Evolutionary conservation across 129 eudicot genomes (phyloP).

Genomic region (Erigeron canadensis): DNA sequence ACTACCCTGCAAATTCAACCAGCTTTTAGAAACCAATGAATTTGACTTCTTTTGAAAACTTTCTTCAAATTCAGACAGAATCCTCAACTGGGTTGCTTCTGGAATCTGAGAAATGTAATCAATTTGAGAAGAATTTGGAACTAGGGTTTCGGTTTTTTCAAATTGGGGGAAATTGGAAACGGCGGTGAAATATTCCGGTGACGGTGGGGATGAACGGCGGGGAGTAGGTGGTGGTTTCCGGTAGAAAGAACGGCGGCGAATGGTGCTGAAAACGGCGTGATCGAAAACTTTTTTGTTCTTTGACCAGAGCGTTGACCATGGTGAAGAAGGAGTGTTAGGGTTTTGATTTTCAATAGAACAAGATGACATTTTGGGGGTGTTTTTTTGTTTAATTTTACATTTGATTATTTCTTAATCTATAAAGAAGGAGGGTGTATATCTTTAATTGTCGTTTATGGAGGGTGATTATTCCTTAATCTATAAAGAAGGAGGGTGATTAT

Average conservation of each 20-base stretch:
- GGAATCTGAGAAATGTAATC: conserved; percentile 57
- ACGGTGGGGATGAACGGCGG: conserved; percentile 21
- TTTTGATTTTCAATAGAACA: conserved; percentile 41
- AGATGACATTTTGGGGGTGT: conserved; percentile 35
- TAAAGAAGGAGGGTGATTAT: too few species aligned
- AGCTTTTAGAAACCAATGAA: conserved; percentile 61
- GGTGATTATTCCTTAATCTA: too few species aligned
- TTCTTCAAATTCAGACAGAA: conserved; percentile 46
- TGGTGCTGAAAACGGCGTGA: conserved; percentile 43
- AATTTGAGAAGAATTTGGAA: conserved; percentile 24
- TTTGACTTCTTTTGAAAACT: conserved; percentile 39
- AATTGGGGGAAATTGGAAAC: conserved; percentile 16
- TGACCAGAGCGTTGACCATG: conserved; percentile 43
- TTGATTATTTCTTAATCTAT: neutral
- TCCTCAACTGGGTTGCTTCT: conserved; percentile 48
- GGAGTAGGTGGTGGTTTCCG: conserved; percentile 35
- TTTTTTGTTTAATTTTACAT: conserved; percentile 18
- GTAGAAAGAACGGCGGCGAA: conserved; percentile 51
- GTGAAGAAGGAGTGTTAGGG: conserved; percentile 33
- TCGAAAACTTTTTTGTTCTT: conserved; percentile 61
- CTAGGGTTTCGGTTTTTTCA: conserved; percentile 36
- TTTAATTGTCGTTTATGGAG: too few species aligned
- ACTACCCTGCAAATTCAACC: conserved; percentile 64
- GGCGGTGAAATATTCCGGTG: neutral
- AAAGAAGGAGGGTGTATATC: too few species aligned